phyloP scores from a whole-genome alignment of 768 basidiomycete species.

The Mycena rosella region DNA sequence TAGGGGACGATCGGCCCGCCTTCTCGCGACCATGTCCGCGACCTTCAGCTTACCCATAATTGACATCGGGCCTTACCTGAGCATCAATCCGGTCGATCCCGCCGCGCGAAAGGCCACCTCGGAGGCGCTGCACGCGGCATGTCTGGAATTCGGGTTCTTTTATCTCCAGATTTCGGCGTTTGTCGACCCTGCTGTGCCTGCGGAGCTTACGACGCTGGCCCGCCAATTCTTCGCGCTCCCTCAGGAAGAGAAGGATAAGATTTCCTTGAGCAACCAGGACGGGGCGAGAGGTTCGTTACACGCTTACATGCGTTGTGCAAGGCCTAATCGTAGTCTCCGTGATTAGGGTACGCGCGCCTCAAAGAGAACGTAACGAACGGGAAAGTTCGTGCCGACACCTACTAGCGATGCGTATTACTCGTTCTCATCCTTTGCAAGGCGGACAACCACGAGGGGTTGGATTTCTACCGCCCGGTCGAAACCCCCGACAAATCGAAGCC shows the following conservation, averaged over 20 bases:
- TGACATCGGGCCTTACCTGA: slow-evolving; percentile 75
- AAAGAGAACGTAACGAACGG: slow-evolving; percentile 91
- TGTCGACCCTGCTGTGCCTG: slow-evolving; percentile 68
- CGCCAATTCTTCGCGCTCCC: slow-evolving; percentile 80
- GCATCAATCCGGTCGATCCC: slow-evolving; percentile 45
- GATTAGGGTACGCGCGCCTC: slow-evolving; percentile 80
- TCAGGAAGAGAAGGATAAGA: slow-evolving; percentile 81
- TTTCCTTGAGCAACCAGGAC: slow-evolving; percentile 79
- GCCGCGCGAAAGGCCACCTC: slow-evolving; percentile 61
- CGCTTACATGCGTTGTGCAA: neutral
- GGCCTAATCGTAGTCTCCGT: neutral
- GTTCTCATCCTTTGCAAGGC: slow-evolving; percentile 50
- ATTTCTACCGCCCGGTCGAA: slow-evolving; percentile 82
- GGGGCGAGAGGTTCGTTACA: slow-evolving; percentile 73
- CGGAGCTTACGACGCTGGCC: slow-evolving; percentile 74
- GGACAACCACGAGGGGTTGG: slow-evolving; percentile 88
- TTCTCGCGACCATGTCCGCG: slow-evolving; percentile 5
- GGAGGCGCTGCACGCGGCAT: slow-evolving; percentile 77
- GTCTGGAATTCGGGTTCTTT: slow-evolving; percentile 89
- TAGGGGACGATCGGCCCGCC: too few relatives aligned
- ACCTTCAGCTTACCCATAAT: slow-evolving; percentile 72
- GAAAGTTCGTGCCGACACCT: slow-evolving; percentile 16
- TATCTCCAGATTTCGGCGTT: slow-evolving; percentile 81
- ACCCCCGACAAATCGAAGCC: slow-evolving; percentile 77
- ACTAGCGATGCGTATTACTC: neutral